Base-by-base conservation (phyloP, 192 early-diverging fungal species). In the Backusella tarrabulga region DNA sequence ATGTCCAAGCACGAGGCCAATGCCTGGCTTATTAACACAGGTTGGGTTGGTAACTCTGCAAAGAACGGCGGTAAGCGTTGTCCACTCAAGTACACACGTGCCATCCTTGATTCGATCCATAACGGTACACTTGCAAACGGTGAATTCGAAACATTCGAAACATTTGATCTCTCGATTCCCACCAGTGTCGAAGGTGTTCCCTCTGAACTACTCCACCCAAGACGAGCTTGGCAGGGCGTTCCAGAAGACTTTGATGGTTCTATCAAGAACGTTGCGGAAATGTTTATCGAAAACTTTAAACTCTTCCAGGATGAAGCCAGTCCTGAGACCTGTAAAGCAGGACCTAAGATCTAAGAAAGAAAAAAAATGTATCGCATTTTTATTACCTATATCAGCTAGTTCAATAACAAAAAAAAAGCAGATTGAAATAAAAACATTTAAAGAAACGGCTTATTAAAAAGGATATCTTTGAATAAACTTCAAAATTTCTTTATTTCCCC, bases 91-190 rank as follows among this genome's bases (percentile, higher is more conserved):
- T 97, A 98, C 88, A 94, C 95, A 66, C 94, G 97, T 71, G 97
- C 97, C 77, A 97, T 98, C 83, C 94, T 98, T 76, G 96, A 98
- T 81, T 93, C 97, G 46, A 97, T 98, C 85, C 97, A 98, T 91
- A 91, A 84, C 71, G 96, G 96, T 66, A 95, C 95, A 86, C 91
- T 98, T 73, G 83, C 89, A 72, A 92, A 90, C 26, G 91, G 94
- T 52, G 87, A 95, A 75, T 97, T 93, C 85, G 88, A 92, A 74
- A 95, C 84, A 85, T 97, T 95, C 86, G 93, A 93, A 32, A 88
- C 93, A 54, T 98, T 98, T 83, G 91, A 92, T 79, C 87, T 98
- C 26, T 71, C 87, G 77, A 96, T 98, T 83, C 97, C 97, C 77
- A 96, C 89, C 75, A 71, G 84, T 19, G 86, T 92, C 76, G 80